Conservation (phyloP, 208 protist species). For the Leishmania gerbilli region DNA sequence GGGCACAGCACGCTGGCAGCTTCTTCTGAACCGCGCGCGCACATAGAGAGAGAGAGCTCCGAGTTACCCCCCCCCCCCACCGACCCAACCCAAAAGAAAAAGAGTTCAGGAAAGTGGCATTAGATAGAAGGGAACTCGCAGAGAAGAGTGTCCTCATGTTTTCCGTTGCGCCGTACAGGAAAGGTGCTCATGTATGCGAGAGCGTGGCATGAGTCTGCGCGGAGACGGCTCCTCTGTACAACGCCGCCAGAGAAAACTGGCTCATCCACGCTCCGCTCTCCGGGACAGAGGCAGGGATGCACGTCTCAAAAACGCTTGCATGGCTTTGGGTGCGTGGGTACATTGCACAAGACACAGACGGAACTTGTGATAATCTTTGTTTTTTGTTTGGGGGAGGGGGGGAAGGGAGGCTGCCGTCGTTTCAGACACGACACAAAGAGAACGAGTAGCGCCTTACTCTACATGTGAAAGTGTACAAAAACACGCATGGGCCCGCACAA, state of each 20-base stretch:
- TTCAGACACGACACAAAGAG: slow-evolving; percentile 4
- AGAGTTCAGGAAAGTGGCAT: not conserved
- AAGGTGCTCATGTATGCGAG: not conserved
- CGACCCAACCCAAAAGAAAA: not conserved
- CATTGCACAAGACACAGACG: not conserved
- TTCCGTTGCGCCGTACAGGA: not conserved
- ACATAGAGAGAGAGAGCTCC: not conserved
- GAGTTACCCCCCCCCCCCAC: not conserved
- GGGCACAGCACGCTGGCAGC: not conserved
- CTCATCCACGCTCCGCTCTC: not conserved
- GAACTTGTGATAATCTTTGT: not conserved
- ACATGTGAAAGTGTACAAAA: slow-evolving; percentile 3
- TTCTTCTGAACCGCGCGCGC: not conserved
- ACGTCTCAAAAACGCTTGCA: not conserved
- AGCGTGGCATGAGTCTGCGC: not conserved
- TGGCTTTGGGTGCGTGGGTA: not conserved
- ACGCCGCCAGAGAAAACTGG: not conserved
- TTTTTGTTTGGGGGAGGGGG: not conserved
- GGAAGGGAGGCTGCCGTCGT: not conserved
- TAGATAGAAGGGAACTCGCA: not conserved
- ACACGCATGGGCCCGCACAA: not conserved
- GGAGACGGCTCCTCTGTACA: not conserved
- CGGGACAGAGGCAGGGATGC: not conserved
- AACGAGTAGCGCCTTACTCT: slow-evolving; percentile 3
- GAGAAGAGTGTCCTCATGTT: not conserved